These are phyloP conservation scores for Cydonia oblonga DNA, from an alignment of 331 rosid species.

Conservation along the genomic window DNA sequence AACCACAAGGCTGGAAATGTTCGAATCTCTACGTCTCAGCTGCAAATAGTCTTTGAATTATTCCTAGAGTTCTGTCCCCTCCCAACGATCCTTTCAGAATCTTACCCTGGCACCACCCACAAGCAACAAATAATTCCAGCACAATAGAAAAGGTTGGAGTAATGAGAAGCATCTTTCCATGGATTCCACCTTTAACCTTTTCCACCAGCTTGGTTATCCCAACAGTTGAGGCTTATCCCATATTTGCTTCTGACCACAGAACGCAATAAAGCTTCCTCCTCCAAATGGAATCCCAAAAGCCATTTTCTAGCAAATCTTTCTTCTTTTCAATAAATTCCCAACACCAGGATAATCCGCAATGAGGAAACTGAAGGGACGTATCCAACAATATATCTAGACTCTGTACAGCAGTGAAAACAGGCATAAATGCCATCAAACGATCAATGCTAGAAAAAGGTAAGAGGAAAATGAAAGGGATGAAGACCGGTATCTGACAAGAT, in stretches of 20 bases:
- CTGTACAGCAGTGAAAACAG: constrained; percentile 23
- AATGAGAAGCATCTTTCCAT: neutral
- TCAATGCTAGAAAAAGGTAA: neutral
- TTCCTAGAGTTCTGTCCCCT: neutral
- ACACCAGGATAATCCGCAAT: constrained; percentile 58
- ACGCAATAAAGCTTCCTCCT: neutral
- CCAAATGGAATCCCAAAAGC: neutral
- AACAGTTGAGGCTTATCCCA: neutral
- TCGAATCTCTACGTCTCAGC: neutral
- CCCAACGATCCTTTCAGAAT: neutral
- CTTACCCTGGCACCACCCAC: neutral
- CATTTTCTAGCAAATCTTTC: neutral
- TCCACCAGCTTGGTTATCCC: neutral
- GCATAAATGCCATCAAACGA: constrained; percentile 12
- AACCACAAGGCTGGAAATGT: neutral
- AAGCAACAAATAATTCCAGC: neutral
- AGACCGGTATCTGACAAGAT: neutral
- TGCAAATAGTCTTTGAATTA: neutral
- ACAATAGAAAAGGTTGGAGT: neutral
- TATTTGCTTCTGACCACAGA: neutral
- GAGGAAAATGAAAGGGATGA: neutral
- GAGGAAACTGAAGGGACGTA: constrained; percentile 57
- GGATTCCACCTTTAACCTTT: neutral
- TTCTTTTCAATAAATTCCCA: neutral
- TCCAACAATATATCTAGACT: constrained; percentile 43